Conservation (phyloP, 1,284 basidiomycete genomes). For the Schizophyllum amplum region DNA sequence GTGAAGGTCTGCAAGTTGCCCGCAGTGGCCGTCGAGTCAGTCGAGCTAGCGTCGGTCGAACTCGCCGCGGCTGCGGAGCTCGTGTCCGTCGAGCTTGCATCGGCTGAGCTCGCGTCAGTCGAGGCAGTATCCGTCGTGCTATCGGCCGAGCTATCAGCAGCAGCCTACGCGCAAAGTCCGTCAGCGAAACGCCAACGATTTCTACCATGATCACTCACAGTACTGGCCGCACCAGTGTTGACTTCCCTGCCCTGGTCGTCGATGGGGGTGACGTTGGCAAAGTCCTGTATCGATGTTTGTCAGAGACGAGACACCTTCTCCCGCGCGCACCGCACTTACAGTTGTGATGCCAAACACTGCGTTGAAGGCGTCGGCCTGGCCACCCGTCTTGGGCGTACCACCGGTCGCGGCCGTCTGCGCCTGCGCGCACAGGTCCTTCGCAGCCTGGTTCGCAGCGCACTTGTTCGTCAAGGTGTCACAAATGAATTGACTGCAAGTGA, state of each 20-base stretch:
- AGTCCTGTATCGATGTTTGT: constrained; percentile 22
- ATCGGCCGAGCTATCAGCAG: background rate
- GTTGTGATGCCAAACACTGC: constrained; percentile 42
- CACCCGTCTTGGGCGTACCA: constrained; percentile 36
- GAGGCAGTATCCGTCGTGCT: constrained; percentile 14
- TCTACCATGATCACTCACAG: background rate
- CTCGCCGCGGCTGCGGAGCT: constrained; percentile 12
- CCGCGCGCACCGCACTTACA: constrained; percentile 15
- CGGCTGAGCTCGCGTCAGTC: constrained; percentile 4
- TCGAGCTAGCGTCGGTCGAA: constrained; percentile 2
- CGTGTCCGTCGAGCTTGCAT: constrained; percentile 12
- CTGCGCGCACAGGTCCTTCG: background rate
- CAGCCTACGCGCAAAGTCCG: no score
- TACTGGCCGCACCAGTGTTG: no score
- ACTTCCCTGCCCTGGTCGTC: constrained; percentile 29
- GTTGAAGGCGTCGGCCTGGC: constrained; percentile 55
- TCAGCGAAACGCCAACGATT: no score
- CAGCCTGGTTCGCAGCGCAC: background rate
- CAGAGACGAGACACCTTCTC: background rate
- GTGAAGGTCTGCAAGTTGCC: constrained; percentile 52
- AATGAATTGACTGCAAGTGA: constrained; percentile 27
- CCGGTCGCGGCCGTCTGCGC: constrained; percentile 21
- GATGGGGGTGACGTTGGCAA: constrained; percentile 25
- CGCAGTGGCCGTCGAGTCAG: constrained; percentile 14
- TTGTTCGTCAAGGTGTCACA: constrained; percentile 37